phyloP scores from a whole-genome alignment of 257 asterid species.

The Apocynum venetum region DNA sequence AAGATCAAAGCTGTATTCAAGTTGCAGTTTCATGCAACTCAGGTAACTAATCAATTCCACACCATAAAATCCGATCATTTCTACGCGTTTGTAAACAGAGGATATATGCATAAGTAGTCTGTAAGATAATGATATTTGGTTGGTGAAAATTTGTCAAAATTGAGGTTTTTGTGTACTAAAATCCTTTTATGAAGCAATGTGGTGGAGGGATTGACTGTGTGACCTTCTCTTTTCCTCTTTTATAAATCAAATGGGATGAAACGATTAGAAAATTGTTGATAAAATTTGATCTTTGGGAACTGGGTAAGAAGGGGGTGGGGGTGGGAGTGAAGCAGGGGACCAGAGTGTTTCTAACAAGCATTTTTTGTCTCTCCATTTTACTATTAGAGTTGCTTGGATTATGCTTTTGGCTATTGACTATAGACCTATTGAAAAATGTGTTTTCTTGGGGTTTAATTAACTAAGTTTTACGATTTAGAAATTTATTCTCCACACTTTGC shows the following conservation, averaged over 20 bases:
- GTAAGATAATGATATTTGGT: neutral
- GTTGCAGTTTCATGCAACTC: constrained; percentile 95
- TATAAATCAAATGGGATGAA: neutral
- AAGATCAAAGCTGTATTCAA: constrained; percentile 85
- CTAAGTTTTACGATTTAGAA: neutral
- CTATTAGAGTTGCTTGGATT: neutral
- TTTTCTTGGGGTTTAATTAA: neutral
- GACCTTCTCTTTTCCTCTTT: neutral
- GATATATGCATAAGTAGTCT: too few species aligned
- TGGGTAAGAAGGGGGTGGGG: neutral
- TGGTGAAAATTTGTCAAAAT: neutral
- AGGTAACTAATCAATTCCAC: constrained; percentile 39
- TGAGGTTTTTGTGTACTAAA: neutral
- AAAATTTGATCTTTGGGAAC: neutral
- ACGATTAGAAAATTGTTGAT: neutral
- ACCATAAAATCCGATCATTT: neutral
- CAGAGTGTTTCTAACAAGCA: neutral
- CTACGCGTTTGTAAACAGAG: neutral
- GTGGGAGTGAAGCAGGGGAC: neutral
- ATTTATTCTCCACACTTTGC: neutral
- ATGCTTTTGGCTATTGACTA: neutral
- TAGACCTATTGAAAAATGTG: neutral
- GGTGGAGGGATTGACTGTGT: neutral
- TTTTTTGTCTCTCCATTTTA: neutral
- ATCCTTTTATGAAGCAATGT: constrained; percentile 6